These are phyloP conservation scores for Rubia balearica DNA, from an alignment of 305 asterid genomes.

Conservation along the genomic window DNA sequence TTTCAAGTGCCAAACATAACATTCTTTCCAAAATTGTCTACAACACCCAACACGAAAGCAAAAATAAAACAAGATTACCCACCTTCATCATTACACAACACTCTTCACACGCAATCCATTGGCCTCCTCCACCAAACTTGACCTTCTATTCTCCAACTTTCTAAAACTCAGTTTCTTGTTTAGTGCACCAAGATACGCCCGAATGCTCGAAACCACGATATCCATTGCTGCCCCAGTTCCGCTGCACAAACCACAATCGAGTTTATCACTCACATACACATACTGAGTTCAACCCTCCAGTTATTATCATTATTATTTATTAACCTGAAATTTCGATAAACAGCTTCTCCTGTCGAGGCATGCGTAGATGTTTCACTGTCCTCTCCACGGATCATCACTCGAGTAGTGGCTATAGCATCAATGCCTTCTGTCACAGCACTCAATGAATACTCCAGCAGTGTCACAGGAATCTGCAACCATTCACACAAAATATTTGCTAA, in stretches of 20 bases:
- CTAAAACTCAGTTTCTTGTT: conserved; percentile 70
- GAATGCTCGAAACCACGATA: conserved; percentile 77
- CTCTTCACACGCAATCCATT: not conserved
- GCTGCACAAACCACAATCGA: conserved; percentile 26
- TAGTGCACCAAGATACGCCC: conserved; percentile 86
- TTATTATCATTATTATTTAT: not conserved
- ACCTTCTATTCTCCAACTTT: conserved; percentile 11
- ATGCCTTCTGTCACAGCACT: conserved; percentile 82
- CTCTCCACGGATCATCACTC: conserved; percentile 70
- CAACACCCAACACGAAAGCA: no score
- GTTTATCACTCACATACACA: not conserved
- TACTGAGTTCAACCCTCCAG: not conserved
- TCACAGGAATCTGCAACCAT: conserved; percentile 57
- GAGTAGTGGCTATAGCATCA: conserved; percentile 83
- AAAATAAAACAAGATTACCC: not conserved
- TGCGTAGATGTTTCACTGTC: conserved; percentile 45
- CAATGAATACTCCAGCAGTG: conserved; percentile 78
- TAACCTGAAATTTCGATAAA: conserved; percentile 33
- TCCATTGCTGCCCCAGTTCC: conserved; percentile 95
- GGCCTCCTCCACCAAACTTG: not conserved
- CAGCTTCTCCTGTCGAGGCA: conserved; percentile 50
- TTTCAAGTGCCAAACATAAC: no score
- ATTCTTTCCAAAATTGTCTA: no score
- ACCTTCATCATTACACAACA: not conserved
- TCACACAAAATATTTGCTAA: not conserved